Conservation (phyloP, 176 grass and related monocot genomes). For the Eragrostis curvula region DNA sequence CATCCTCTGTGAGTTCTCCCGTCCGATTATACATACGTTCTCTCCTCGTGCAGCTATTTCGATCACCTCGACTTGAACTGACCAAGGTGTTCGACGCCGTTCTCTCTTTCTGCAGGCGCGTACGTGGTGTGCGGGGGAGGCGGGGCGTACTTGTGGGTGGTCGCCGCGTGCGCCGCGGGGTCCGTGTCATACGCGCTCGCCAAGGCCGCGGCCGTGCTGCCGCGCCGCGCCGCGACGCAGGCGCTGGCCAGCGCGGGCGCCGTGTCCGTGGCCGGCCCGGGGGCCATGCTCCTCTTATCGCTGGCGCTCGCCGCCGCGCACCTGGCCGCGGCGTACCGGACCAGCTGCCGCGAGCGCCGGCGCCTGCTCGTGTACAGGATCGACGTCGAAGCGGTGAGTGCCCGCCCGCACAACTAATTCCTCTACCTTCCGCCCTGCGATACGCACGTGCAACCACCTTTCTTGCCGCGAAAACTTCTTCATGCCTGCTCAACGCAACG, state of each 20-base stretch:
- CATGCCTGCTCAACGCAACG: not conserved
- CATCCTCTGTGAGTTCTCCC: conserved; percentile 65
- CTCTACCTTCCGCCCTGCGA: not conserved
- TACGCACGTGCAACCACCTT: not conserved
- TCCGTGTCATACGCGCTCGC: conserved; percentile 67
- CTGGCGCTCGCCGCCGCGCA: conserved; percentile 78
- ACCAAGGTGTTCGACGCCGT: not conserved
- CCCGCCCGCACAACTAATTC: not conserved
- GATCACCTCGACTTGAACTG: not conserved
- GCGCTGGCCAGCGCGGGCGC: not conserved
- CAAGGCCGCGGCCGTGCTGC: conserved; percentile 54
- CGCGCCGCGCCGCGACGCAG: conserved; percentile 4
- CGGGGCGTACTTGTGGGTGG: conserved; percentile 61
- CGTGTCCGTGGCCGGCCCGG: conserved; percentile 13
- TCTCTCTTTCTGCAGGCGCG: conserved; percentile 42
- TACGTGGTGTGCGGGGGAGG: conserved; percentile 67
- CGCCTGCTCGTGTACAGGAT: conserved; percentile 90
- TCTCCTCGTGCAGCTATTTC: not conserved
- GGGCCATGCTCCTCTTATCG: conserved; percentile 69
- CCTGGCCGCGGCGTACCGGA: conserved; percentile 78
- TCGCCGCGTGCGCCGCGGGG: conserved; percentile 45
- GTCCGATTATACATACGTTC: not conserved
- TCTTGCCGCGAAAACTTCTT: not conserved
- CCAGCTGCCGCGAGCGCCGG: conserved; percentile 86
- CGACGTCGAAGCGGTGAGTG: conserved; percentile 89